Evolutionary conservation across 768 basidiomycete species (phyloP).

Genomic region (Psilocybe subaeruginosa): DNA sequence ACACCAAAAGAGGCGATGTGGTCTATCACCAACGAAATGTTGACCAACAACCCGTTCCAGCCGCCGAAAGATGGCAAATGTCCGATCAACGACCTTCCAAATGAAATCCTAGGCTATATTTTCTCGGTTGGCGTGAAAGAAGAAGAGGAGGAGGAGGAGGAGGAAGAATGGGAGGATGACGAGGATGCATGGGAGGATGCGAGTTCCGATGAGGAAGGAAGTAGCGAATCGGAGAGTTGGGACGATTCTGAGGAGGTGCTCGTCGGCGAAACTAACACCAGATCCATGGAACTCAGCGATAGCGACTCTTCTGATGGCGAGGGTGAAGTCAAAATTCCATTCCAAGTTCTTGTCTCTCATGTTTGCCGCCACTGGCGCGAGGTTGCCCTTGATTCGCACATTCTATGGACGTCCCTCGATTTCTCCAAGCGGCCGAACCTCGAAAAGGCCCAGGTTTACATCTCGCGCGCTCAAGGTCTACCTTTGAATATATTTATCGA

Average conservation of each 20-base stretch:
- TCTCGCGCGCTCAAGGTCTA: conserved; percentile 56
- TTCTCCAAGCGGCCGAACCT: conserved; percentile 44
- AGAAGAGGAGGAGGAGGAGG: conserved; percentile 37
- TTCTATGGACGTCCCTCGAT: conserved; percentile 56
- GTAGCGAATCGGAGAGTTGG: not conserved
- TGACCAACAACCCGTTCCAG: conserved; percentile 49
- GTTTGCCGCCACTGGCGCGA: conserved; percentile 65
- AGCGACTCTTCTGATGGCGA: conserved; percentile 6
- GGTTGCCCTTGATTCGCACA: conserved; percentile 52
- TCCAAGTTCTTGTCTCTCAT: conserved; percentile 62
- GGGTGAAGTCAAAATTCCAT: conserved; percentile 30
- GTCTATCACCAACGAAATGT: conserved; percentile 36
- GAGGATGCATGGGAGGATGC: conserved; percentile 25
- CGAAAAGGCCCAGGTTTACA: conserved; percentile 43
- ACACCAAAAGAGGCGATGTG: conserved; percentile 33
- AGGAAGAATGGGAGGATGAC: conserved; percentile 27
- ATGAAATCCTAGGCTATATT: conserved; percentile 59
- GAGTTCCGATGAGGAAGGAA: conserved; percentile 19
- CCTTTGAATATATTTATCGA: conserved; percentile 59
- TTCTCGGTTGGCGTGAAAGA: conserved; percentile 49
- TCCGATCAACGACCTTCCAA: conserved; percentile 55
- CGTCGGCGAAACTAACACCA: not conserved
- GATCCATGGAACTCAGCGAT: not conserved
- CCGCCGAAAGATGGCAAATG: conserved; percentile 47
- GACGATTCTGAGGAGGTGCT: not conserved